Evolutionary conservation across 495 filamentous ascomycete genomes (phyloP), one percentile per base, ranked within the genome.

Genomic region (Aspergillus nanangensis): DNA sequence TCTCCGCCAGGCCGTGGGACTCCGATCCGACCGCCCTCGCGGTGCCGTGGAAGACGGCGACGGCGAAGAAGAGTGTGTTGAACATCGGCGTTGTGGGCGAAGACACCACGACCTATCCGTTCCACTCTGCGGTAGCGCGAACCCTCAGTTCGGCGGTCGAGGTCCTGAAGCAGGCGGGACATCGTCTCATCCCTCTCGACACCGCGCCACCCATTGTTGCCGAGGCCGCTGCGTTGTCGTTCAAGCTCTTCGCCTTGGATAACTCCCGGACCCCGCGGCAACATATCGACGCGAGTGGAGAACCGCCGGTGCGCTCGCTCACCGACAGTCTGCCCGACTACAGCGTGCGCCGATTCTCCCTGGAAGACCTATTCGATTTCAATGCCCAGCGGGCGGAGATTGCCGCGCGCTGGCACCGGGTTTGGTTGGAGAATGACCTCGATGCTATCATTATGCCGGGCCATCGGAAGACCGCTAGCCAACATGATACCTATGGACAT

Each of bases 401-500:
- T 0, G n/a, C 19, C 7, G 56, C 53, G 22, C 34, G 44, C 15
- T 61, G 59, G 56, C 52, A 61, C 7, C 47, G 43, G 21, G 51
- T 50, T 1, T 67, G 44, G 41, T 27, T 67, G 3, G 38, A 53
- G 2, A 57, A 57, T 25, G 51, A 55, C n/a, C 52, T 79, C 11
- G 75, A 80, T 63, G 61, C 65, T 0, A 51, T 79, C 31, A 2
- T 80, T 3, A 60, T 63, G 31, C 70, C 75, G 10, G 65, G 62
- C 29, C 63, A 70, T 27, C 71, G 74, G 57, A 70, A 53, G 11
- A 74, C 70, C 8, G 75, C 77, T 0, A 60, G 68, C n/a, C 50
- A 56, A 11, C 64, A 74, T 50, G 77, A 80, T 58, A 67, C 61
- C 0, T 80, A 64, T 50, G 71, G 74, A 0, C 47, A 63, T 39